These are phyloP conservation scores for Ceriops decandra DNA, from an alignment of 345 rosid species.

Conservation along the genomic window DNA sequence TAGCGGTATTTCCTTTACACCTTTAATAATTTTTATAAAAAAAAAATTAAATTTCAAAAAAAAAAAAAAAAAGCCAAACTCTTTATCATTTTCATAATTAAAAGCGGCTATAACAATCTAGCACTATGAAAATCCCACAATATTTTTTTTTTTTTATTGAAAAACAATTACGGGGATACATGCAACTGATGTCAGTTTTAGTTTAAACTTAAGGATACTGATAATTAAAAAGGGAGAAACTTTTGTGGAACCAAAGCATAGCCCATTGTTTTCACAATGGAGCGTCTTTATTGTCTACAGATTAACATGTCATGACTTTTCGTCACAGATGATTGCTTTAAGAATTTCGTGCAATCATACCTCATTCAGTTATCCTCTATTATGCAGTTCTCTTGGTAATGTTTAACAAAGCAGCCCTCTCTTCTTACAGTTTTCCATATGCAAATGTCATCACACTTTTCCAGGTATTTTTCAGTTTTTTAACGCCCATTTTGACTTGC, in stretches of 20 bases:
- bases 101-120: not conserved
- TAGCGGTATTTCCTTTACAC: not conserved
- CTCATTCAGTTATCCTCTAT: not conserved
- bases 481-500: not conserved
- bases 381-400: slow-evolving; percentile 64
- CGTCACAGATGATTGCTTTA: not conserved
- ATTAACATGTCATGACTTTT: too few relatives aligned
- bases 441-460: slow-evolving; percentile 64
- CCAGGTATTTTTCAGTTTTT: slow-evolving; percentile 40
- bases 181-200: too few relatives aligned
- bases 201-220: too few relatives aligned
- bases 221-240: too few relatives aligned
- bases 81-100: not conserved
- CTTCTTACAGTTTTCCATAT: slow-evolving; percentile 56
- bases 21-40: not conserved
- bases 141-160: not conserved
- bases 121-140: not conserved
- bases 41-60: too few relatives aligned
- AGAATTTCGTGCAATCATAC: not conserved
- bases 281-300: too few relatives aligned
- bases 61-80: too few relatives aligned
- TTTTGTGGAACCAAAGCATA: not conserved
- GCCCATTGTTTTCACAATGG: not conserved
- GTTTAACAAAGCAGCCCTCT: slow-evolving; percentile 74
- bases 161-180: not conserved